These are phyloP conservation scores for Rutstroemia sp. DNA, from an alignment of 2,329 filamentous ascomycete genomes.

Conservation along the genomic window DNA sequence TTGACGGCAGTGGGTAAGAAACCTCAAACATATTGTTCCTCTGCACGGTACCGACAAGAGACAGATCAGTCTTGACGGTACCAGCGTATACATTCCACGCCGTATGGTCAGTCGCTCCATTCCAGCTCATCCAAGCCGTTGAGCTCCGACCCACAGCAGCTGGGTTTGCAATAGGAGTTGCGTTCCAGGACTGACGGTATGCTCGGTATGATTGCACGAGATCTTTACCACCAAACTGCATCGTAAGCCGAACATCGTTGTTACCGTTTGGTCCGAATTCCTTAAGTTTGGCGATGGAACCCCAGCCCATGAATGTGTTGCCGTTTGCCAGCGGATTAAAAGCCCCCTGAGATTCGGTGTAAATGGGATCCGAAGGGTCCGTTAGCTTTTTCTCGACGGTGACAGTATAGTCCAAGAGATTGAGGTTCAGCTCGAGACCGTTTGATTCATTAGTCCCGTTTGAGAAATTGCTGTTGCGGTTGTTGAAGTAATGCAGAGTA, in stretches of 20 bases:
- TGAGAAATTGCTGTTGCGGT: neutral
- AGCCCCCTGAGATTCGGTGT: slow-evolving; percentile 4
- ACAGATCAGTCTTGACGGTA: neutral
- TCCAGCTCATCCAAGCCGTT: neutral
- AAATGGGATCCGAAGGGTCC: neutral
- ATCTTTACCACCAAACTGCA: slow-evolving; percentile 8
- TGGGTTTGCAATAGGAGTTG: neutral
- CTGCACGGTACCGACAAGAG: neutral
- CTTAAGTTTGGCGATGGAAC: slow-evolving; percentile 8
- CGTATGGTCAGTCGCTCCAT: neutral
- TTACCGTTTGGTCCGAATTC: slow-evolving; percentile 10
- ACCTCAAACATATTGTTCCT: neutral
- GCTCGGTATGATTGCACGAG: slow-evolving; percentile 5
- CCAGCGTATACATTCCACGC: neutral
- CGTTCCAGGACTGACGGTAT: slow-evolving; percentile 8
- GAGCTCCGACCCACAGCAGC: neutral
- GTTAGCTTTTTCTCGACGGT: neutral
- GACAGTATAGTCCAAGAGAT: neutral
- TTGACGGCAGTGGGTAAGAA: neutral
- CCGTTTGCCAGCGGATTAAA: slow-evolving; percentile 4
- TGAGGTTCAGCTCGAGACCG: neutral
- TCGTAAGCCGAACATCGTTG: neutral
- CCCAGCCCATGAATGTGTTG: slow-evolving; percentile 10
- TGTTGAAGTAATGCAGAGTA: neutral
- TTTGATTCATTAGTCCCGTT: neutral